phyloP scores from a whole-genome alignment of 257 asterid genomes.

The Jasminum sambac region DNA sequence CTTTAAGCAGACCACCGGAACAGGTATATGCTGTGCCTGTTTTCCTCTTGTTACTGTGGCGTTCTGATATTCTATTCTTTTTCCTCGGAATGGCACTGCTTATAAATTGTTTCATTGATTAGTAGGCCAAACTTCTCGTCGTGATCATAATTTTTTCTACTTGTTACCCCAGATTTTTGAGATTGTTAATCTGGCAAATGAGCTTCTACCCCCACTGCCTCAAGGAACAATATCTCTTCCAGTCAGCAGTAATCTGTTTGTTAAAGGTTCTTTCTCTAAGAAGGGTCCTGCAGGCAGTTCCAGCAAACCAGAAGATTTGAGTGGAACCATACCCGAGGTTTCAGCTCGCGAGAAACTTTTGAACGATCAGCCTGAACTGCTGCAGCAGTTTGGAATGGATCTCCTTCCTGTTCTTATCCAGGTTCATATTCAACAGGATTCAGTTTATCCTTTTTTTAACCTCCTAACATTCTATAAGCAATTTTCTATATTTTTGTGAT shows the following conservation, averaged over 20 bases:
- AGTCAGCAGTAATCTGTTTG: constrained; percentile 51
- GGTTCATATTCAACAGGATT: constrained; percentile 43
- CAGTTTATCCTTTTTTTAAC: constrained; percentile 8
- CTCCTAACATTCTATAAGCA: background rate
- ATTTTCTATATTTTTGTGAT: constrained; percentile 17
- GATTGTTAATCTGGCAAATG: constrained; percentile 98
- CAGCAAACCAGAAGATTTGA: constrained; percentile 65
- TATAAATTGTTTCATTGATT: background rate
- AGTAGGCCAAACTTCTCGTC: background rate
- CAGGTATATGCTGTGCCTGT: constrained; percentile 58
- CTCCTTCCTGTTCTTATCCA: constrained; percentile 90
- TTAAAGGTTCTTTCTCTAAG: constrained; percentile 62
- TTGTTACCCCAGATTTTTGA: constrained; percentile 69
- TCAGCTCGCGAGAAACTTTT: constrained; percentile 79
- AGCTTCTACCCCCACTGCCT: constrained; percentile 95
- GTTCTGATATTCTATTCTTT: background rate
- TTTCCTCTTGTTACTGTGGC: constrained; percentile 14
- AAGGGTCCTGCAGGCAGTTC: constrained; percentile 67
- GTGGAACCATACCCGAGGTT: constrained; percentile 51
- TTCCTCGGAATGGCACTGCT: background rate
- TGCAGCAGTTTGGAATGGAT: constrained; percentile 92
- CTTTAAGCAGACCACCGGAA: constrained; percentile 90
- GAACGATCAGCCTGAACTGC: constrained; percentile 90
- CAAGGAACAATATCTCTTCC: constrained; percentile 93
- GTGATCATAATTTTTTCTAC: constrained; percentile 8